Percentiles rank a stretch among this genome's conserved stretches.
These are phyloP conservation scores for Ricinus communis DNA, from an alignment of 345 rosid species.

Conservation along the genomic window DNA sequence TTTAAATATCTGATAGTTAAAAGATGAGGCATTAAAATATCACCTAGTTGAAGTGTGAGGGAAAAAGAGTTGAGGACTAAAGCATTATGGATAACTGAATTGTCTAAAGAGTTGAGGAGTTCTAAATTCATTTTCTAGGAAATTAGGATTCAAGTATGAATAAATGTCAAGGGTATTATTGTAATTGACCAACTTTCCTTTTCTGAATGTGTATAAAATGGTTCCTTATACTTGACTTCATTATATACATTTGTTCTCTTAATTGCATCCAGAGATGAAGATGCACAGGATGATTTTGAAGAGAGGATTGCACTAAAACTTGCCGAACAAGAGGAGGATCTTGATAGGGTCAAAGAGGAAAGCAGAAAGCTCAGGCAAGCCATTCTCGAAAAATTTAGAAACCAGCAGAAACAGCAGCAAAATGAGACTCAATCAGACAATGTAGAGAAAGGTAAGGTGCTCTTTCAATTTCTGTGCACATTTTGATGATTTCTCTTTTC, in stretches of 20 bases:
- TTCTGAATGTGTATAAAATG: too few relatives aligned
- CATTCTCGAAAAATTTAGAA: slow-evolving; percentile 70
- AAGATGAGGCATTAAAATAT: too few relatives aligned
- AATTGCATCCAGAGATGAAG: slow-evolving; percentile 48
- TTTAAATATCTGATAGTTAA: too few relatives aligned
- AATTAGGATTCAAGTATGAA: too few relatives aligned
- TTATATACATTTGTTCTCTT: not conserved
- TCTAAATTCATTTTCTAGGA: too few relatives aligned
- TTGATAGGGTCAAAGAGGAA: slow-evolving; percentile 84
- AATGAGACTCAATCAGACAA: slow-evolving; percentile 34
- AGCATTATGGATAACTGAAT: too few relatives aligned
- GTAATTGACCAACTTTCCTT: not conserved
- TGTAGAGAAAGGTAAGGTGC: slow-evolving; percentile 59
- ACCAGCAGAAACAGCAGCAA: slow-evolving; percentile 50
- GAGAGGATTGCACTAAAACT: slow-evolving; percentile 53
- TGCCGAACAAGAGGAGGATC: slow-evolving; percentile 77
- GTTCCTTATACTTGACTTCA: not conserved
- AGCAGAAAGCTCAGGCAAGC: slow-evolving; percentile 86
- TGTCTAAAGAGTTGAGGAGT: too few relatives aligned
- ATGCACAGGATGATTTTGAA: slow-evolving; percentile 64
- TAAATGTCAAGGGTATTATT: too few relatives aligned
- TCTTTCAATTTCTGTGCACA: not conserved
- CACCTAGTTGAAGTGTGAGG: too few relatives aligned
- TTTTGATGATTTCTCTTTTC: not conserved
- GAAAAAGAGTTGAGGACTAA: too few relatives aligned